Percentiles rank a stretch among this genome's conserved stretches.
phyloP scores from a whole-genome alignment of 305 asterid genomes.

The Fraxinus sp. region DNA sequence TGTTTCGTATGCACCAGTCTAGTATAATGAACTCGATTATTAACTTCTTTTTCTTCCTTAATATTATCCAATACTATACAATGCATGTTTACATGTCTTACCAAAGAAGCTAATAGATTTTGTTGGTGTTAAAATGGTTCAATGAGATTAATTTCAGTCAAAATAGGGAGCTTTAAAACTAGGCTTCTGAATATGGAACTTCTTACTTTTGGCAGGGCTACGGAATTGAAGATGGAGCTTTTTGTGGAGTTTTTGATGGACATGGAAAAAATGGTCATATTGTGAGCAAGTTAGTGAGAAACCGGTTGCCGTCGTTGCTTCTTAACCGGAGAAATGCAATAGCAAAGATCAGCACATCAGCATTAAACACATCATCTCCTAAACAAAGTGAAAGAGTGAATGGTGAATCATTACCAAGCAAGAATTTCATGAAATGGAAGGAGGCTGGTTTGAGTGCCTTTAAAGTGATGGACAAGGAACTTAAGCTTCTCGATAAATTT shows the following conservation, averaged over 20 bases:
- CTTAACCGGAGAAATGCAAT: conserved; percentile 46
- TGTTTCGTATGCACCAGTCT: background rate
- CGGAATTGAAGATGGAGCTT: conserved; percentile 59
- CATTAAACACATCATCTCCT: conserved; percentile 9
- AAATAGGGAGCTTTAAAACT: background rate
- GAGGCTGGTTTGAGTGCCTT: conserved; percentile 61
- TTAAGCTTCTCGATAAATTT: conserved; percentile 49
- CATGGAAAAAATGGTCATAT: conserved; percentile 76
- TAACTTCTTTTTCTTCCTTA: background rate
- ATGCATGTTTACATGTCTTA: background rate
- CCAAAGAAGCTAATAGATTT: background rate
- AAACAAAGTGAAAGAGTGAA: conserved; percentile 23
- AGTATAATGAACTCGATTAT: background rate
- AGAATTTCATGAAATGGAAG: conserved; percentile 58
- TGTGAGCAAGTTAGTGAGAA: conserved; percentile 67
- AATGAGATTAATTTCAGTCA: background rate
- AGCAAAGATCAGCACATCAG: conserved; percentile 26
- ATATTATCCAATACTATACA: background rate
- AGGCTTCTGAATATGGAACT: background rate
- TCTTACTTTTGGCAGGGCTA: conserved; percentile 47
- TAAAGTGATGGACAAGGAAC: conserved; percentile 62
- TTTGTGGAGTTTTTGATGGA: conserved; percentile 79
- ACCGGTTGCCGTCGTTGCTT: conserved; percentile 60
- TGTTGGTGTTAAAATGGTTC: background rate
- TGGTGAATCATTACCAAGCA: conserved; percentile 29